Evolutionary conservation across 352 stramenopile species (phyloP), one percentile per base, ranked within the genome.

Genomic region (Globisporangium parvum): DNA sequence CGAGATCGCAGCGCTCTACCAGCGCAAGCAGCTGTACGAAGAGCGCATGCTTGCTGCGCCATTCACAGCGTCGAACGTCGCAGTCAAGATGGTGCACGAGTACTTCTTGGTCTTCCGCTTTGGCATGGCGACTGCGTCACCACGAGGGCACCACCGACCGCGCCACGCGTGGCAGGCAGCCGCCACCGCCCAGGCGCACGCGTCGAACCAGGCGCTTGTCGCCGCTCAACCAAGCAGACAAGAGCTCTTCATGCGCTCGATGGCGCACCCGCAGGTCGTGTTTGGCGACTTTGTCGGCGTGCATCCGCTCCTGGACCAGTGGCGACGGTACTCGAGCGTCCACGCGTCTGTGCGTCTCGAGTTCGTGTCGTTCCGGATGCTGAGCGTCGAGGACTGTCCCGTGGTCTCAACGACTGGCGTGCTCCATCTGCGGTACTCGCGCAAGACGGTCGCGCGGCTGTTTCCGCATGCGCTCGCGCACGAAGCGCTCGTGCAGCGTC

Each of bases 401-500:
- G 65, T 69, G 23, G 55, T 78, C 6, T 28, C 68, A 1, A 63
- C 65, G 5, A 44, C 53, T 12, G 77, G 73, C 8, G 63, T 59
- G 12, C 41, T 83, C 53, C 62, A 78, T 39, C 51, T 82, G 53
- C 69, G 67, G 2, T 83, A 85, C 55, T 73, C 68, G 3, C 68
- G 67, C n/a, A 53, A 56, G 11, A 79, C 73, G 6, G 71, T 86
- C 45, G 59, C 80, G 47, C 59, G 55, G n/a, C 51, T 88, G 21
- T 88, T 73, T 49, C 75, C 75, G 18, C 62, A 81, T 31, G 53
- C 65, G 3, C 21, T 63, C 4, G 44, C 49, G 51, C 40, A 83
- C 26, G 65, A 74, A 45, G 44, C 69, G 8, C 66, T 86, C 26
- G 62, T 85, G 42, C 66, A 74, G 21, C 65, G 65, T 31, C 65